Conservation (phyloP, 1,139 yeast species). For the Candida frijolesensis region DNA sequence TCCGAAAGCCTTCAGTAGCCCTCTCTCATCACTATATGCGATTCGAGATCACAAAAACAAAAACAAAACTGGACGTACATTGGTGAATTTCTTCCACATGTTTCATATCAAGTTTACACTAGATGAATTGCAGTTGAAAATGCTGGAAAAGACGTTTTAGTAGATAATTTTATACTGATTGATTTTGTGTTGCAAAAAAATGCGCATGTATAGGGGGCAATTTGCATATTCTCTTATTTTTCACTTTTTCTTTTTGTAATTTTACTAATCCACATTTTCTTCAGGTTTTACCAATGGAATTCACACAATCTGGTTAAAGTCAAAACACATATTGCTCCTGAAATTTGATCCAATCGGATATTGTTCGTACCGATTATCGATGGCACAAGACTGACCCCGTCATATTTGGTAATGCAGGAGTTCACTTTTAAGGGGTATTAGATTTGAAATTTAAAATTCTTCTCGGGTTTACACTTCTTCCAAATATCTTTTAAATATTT, state of each 20-base stretch:
- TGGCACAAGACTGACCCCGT: background rate
- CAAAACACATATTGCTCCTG: background rate
- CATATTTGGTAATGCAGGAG: background rate
- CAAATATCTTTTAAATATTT: background rate
- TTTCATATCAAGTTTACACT: background rate
- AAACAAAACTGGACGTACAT: no score
- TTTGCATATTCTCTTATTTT: background rate
- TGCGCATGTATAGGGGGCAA: background rate
- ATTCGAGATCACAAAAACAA: no score
- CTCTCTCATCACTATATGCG: background rate
- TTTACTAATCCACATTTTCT: background rate
- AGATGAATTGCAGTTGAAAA: background rate
- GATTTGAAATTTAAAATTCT: background rate
- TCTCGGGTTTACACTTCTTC: background rate
- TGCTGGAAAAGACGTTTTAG: conserved; percentile 1
- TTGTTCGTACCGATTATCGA: background rate
- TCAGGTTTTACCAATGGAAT: background rate
- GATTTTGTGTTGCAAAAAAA: background rate
- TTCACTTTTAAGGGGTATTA: background rate
- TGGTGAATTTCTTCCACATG: background rate
- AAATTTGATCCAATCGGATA: background rate
- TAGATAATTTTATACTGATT: background rate
- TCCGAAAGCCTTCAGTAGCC: background rate
- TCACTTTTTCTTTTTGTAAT: background rate
- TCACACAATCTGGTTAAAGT: background rate